Base-by-base conservation (phyloP, 2,329 filamentous ascomycete species). In the Aphanocladium album region DNA sequence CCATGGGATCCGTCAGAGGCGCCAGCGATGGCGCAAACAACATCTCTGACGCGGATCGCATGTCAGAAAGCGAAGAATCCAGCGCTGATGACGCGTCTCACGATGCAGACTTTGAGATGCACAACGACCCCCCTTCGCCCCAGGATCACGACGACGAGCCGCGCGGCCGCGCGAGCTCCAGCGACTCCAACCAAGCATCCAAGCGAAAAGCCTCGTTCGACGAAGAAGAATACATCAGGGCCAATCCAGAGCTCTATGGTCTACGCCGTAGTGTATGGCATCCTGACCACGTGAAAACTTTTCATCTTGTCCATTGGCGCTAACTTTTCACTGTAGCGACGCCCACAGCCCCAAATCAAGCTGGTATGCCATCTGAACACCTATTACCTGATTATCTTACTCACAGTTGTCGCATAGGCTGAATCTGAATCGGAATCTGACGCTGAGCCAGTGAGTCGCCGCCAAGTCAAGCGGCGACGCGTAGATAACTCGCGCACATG, bases 241-340 rank as follows among this genome's bases (percentile, higher is more conserved):
- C 91, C 70, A 96, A 99, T 70, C 95, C 95, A 49, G 92, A 96
- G 76, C 81, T 99, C 9, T 99, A 98, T 78, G 95, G 95, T 52
- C 81, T 99, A 67, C 87, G 95, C 68, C 86, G 95, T 78, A 99
- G 95, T 79, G 93, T 95, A 87, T 64, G 89, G 76, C 56, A n/a
- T 56, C 37, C 35, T 43, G 9, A 16, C 9, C 41, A 16, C 45
- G 30, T 63, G 66, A 67, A 67, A 68, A 62, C 11, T 1, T 56
- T 65, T 65, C 54, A 60, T 17, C 53, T 60, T 64, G 62, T 61
- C 45, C 45, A 47, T 60, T 67, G 50, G 41, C 50, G 67, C 73
- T 78, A 66, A 78, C 73, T 66, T 62, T 35, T 55, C 63, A 46
- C 50, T 57, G 50, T 66, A 86, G 83, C 81, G 81, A 60, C 82